Evolutionary conservation across 176 grass and related monocot genomes (phyloP).

Genomic region (Rhynchospora pubera): DNA sequence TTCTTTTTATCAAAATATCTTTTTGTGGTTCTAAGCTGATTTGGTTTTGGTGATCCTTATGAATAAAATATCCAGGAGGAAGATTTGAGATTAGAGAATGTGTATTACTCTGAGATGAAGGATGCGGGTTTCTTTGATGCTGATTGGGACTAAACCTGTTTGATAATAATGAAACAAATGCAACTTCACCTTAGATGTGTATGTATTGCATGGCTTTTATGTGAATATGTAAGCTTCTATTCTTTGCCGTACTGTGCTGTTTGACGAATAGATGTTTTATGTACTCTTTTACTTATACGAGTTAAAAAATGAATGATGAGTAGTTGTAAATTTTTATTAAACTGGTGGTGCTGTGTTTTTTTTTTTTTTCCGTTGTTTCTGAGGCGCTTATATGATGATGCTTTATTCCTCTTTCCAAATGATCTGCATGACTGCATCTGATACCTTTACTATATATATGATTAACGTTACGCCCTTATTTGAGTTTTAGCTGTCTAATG

Average conservation of each 20-base stretch:
- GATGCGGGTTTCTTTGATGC: conserved; percentile 97
- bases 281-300: neutral
- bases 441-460: neutral
- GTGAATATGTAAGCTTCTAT: conserved; percentile 37
- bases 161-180: neutral
- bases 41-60: conserved; percentile 10
- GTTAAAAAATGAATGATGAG: neutral
- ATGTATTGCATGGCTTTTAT: conserved; percentile 31
- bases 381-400: neutral
- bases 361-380: neutral
- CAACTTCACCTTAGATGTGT: conserved; percentile 32
- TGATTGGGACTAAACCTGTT: conserved; percentile 67
- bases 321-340: neutral
- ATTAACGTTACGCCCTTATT: neutral
- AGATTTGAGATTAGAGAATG: conserved; percentile 87
- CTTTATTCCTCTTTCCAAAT: neutral
- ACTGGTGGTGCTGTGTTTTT: neutral
- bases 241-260: neutral
- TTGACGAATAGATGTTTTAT: neutral
- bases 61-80: conserved; percentile 58
- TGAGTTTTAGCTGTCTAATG: neutral
- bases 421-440: neutral
- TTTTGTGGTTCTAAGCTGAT: neutral
- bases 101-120: conserved; percentile 99
- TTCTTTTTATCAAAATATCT: neutral